Evolutionary conservation across 2,329 filamentous ascomycete species (phyloP), one percentile per base, ranked within the genome.

Genomic region (Diaporthe helianthi): DNA sequence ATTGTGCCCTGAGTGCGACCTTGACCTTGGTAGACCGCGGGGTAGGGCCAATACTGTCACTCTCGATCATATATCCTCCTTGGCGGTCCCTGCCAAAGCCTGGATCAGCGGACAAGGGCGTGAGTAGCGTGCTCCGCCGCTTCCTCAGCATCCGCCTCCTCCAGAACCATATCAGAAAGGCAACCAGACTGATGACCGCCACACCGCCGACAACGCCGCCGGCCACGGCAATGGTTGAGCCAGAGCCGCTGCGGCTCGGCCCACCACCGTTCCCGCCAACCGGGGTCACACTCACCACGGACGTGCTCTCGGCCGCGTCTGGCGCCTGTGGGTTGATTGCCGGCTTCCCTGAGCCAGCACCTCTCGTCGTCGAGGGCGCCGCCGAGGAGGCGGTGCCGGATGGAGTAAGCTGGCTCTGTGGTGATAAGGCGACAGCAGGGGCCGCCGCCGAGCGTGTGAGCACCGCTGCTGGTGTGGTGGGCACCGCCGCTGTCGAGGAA

Each of bases 121-220:
- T 86, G 33, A 86, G 77, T 4, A 86, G 78, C 0, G 83, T 84
- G 75, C 81, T 85, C 68, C 82, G 80, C 46, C 83, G 81, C 73
- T 79, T 82, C 73, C 79, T 78, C 54, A 79, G 73, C 64, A 76
- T 71, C 52, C 80, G 80, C 71, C 84, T 84, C 60, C 82, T 78
- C 80, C 82, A 82, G 71, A 85, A 80, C 85, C 85, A 89, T 12
- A 86, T 72, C 3, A 87, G 71, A 49, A 88, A 80, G 0, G 78
- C 81, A 26, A 86, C 73, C 19, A 88, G 69, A 4, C 80, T 80
- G 44, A 85, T 72, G n/a, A 81, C 77, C 0, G 83, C 81, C 1
- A 86, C 75, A 4, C 83, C 83, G 33, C 86, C 86, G 5, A 87
- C 76, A 3, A 87, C 82, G 47, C 85, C 83, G 12, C 84, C 86